Evolutionary conservation across 768 basidiomycete species (phyloP), one percentile per base, ranked within the genome.

Genomic region (Rhodocollybia butyracea): DNA sequence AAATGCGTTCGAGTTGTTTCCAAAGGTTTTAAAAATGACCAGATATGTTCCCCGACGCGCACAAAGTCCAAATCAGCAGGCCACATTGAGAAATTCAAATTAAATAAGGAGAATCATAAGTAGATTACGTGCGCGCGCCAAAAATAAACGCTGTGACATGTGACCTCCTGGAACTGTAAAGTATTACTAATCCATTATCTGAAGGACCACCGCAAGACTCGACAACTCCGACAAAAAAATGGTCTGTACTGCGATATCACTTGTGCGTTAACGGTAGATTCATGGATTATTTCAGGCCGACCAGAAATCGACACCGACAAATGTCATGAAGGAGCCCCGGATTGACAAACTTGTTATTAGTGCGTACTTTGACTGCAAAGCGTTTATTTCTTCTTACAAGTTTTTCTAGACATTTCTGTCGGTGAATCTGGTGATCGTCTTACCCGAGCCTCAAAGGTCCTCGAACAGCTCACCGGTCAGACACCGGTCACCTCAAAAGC

Each of bases 291-390:
- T 38, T 57, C 59, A 94, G 92, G 88, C 92, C 74, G 92, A 94
- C 69, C 82, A 86, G 78, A 91, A 92, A 76, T 87, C 89, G 61
- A 76, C 88, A 65, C 91, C 92, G 68, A 83, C 84, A 66, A 96
- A 97, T 84, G 85, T 88, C 71, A 94, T 94, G 94, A 91, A 85
- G 81, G 96, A 99, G 79, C 89, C 91, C 65, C 83, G 84, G 63
- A 94, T 97, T 75, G 95, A 97, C 78, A 99, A 99, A 84, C 87
- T 98, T 70, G 94, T 96, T 77, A 94, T 98, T 84, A 98, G 96
- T 98, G 76, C 70, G 94, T 91, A 43, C 29, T 39, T 43, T 48
- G 45, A 52, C 5, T 56, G 57, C 48, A 55, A 56, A 43, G 50
- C 38, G 46, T 43, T 40, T 61, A 46, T 56, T 45, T 30, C 43